A percentile compares a stretch with the other conserved stretches of the same genome.
These are phyloP conservation scores for Verticillium dahliae DNA, from an alignment of 2,329 filamentous ascomycete genomes.

Conservation along the genomic window DNA sequence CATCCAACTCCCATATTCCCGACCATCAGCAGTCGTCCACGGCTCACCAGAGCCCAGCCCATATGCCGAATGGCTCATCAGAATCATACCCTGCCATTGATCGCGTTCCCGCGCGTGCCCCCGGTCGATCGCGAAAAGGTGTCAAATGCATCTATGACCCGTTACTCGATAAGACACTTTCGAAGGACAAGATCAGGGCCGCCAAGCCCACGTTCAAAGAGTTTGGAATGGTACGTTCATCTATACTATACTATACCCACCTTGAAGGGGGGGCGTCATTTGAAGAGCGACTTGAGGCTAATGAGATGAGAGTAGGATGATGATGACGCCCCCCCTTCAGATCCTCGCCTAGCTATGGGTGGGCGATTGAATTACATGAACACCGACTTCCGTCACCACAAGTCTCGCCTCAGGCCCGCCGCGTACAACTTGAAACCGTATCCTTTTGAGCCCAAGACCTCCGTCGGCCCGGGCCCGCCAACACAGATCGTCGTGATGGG, in stretches of 20 bases:
- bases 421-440: slow-evolving; percentile 80
- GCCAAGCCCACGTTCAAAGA: slow-evolving; percentile 56
- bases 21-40: slow-evolving; percentile 22
- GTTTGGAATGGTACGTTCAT: slow-evolving; percentile 60
- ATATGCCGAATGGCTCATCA: slow-evolving; percentile 23
- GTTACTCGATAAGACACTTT: slow-evolving; percentile 41
- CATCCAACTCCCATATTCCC: slow-evolving; percentile 44
- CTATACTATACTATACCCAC: slow-evolving; percentile 26
- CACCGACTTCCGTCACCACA: slow-evolving; percentile 62
- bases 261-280: slow-evolving; percentile 52
- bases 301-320: slow-evolving; percentile 57
- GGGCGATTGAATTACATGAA: slow-evolving; percentile 62
- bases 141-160: slow-evolving; percentile 57
- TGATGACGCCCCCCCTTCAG: slow-evolving; percentile 70
- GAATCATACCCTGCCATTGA: slow-evolving; percentile 22
- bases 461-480: slow-evolving; percentile 81
- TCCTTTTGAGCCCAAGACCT: slow-evolving; percentile 72
- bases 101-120: slow-evolving; percentile 52
- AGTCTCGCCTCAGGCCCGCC: slow-evolving; percentile 62
- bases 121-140: slow-evolving; percentile 45
- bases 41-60: slow-evolving; percentile 18
- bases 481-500: slow-evolving; percentile 88
- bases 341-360: slow-evolving; percentile 72
- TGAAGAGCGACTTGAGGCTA: slow-evolving; percentile 49
- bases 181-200: slow-evolving; percentile 46